Percentiles rank a stretch among this genome's conserved stretches.
These are phyloP conservation scores for Novymonas esmeraldas DNA, from an alignment of 208 protist species.

Conservation along the genomic window DNA sequence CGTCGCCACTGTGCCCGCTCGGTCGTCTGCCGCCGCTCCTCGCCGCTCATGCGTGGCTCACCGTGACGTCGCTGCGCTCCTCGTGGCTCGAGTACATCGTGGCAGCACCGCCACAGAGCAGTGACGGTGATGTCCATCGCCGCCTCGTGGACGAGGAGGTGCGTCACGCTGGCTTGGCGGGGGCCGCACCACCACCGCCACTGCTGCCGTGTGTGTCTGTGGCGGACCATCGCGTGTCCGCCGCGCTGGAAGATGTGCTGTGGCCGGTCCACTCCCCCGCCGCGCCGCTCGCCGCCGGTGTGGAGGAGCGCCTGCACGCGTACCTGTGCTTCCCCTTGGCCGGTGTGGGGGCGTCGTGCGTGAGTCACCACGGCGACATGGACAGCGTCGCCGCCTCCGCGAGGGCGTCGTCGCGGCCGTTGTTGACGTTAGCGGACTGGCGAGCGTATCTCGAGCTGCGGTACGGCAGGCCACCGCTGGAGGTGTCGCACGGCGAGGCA, in stretches of 20 bases:
- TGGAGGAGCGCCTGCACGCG: conserved; percentile 14
- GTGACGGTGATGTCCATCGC: neutral
- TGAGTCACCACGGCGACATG: neutral
- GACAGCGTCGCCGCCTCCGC: too few relatives aligned
- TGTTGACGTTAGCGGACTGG: conserved; percentile 7
- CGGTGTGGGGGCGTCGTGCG: conserved; percentile 4
- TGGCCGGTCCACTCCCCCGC: neutral
- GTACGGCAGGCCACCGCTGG: conserved; percentile 5
- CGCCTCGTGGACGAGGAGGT: neutral
- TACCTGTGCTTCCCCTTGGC: conserved; percentile 30
- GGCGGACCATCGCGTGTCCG: conserved; percentile 7
- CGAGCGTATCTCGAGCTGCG: conserved; percentile 23
- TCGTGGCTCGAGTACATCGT: conserved; percentile 19
- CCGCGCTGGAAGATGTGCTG: conserved; percentile 7
- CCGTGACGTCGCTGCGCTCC: conserved; percentile 6
- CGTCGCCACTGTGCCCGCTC: conserved; percentile 1
- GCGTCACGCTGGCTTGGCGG: neutral
- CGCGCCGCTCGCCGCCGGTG: neutral
- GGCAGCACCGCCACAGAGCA: neutral
- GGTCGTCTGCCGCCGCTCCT: conserved; percentile 32
- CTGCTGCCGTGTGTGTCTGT: neutral
- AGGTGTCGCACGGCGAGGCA: neutral
- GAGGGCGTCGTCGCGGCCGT: neutral
- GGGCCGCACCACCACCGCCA: neutral
- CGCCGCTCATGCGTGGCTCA: conserved; percentile 26